phyloP scores from a whole-genome alignment of 441 rosid species.

The Biscutella laevigata region DNA sequence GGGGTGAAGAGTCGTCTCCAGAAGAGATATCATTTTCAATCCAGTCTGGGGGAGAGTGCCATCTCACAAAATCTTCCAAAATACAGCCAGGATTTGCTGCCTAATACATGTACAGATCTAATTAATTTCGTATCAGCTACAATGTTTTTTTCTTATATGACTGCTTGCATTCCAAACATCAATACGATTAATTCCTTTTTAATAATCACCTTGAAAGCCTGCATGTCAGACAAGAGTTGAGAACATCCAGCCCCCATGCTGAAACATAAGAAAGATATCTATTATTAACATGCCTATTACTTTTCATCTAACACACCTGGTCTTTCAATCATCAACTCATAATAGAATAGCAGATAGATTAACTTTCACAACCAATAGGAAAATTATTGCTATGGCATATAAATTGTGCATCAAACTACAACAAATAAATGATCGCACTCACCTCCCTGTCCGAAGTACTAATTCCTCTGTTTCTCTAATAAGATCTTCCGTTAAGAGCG shows the following conservation, averaged over 20 bases:
- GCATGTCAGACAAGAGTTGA: conserved; percentile 98
- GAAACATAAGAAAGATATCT: conserved; percentile 27
- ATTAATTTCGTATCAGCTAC: conserved; percentile 7
- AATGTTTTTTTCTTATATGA: background rate
- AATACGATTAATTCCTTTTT: background rate
- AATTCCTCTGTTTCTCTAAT: conserved; percentile 93
- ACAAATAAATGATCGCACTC: no score
- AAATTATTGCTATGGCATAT: background rate
- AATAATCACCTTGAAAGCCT: conserved; percentile 81
- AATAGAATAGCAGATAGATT: background rate
- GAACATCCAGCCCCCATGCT: conserved; percentile 99
- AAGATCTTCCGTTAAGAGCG: conserved; percentile 90
- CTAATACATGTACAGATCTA: conserved; percentile 27
- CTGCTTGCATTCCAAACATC: conserved; percentile 1
- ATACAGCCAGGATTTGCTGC: conserved; percentile 99
- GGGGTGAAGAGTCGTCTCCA: conserved; percentile 40
- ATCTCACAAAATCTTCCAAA: conserved; percentile 95
- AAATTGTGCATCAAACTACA: no score
- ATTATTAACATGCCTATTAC: background rate
- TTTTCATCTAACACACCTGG: background rate
- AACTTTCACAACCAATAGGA: background rate
- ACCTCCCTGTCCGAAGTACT: conserved; percentile 96
- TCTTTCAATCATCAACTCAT: conserved; percentile 3
- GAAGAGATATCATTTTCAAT: conserved; percentile 43
- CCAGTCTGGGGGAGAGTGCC: conserved; percentile 99